phyloP scores from a whole-genome alignment of 805 yeast species.

The Phaffomyces opuntiae region DNA sequence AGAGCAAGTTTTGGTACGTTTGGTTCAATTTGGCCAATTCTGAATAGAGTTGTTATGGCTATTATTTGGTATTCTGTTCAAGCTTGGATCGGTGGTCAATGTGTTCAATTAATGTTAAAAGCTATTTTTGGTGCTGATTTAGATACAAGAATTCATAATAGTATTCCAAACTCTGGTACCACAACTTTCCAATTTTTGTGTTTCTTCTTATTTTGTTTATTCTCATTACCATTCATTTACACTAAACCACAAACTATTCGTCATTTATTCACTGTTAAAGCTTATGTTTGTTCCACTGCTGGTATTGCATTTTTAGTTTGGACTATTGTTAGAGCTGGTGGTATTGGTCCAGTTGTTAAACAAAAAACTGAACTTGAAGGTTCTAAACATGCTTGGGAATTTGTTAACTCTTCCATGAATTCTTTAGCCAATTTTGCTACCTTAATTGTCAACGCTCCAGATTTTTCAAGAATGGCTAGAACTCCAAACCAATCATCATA shows the following conservation, averaged over 20 bases:
- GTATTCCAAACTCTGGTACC: conserved; percentile 50
- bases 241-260: conserved; percentile 77
- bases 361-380: conserved; percentile 49
- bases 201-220: conserved; percentile 78
- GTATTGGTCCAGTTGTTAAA: conserved; percentile 66
- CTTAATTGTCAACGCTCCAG: conserved; percentile 83
- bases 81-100: conserved; percentile 77
- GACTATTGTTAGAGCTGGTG: conserved; percentile 75
- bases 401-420: conserved; percentile 70
- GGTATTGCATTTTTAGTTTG: conserved; percentile 79
- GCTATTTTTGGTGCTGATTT: conserved; percentile 68
- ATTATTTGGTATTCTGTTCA: conserved; percentile 87
- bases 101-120: conserved; percentile 69
- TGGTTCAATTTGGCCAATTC: conserved; percentile 83
- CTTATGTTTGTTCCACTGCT: conserved; percentile 72
- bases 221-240: conserved; percentile 73
- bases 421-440: conserved; percentile 83
- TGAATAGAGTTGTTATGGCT: conserved; percentile 84
- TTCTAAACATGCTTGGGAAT: conserved; percentile 73
- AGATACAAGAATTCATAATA: conserved; percentile 55
- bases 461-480: conserved; percentile 76
- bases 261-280: conserved; percentile 78
- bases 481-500: conserved; percentile 43
- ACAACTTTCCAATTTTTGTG: conserved; percentile 68
- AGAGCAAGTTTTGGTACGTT: conserved; percentile 82